Base-by-base conservation (phyloP, 306 rosid species). In the Prunus persica region DNA sequence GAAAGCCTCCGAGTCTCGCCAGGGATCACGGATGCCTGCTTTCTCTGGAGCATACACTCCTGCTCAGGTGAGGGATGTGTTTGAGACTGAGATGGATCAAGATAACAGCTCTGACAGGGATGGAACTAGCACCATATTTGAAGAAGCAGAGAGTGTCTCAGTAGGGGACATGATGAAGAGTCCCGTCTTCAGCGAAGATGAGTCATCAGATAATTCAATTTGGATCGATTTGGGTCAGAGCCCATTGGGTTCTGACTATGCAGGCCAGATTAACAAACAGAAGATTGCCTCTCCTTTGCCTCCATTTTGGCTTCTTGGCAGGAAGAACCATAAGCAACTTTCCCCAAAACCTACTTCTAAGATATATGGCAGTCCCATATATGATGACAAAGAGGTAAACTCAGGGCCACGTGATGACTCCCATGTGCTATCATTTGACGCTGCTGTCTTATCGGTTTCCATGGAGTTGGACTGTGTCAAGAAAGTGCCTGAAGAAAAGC, bases 161-260 rank as follows among this genome's bases (percentile, higher is more conserved):
- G 89, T 91, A 62, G 98, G 98, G 71, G 98, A 94, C 72, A 85
- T 94, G 82, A 94, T 94, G 93, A 94, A 90, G 86, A 94, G 98
- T 87, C 98, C 98, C 5, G 92, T 91, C 10, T 94, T 94, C 87
- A 94, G 97, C 58, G 98, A 94, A 82, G 98, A 94, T 2, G 98
- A 89, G 81, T 94, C 98, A 3, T 92, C 97, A 0, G 98, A 92
- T 74, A 91, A 94, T 78, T 94, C 98, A 0, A 83, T 68, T 80
- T 94, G 97, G 97, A 94, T 94, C 62, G 98, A 92, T 89, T 86
- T 94, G 90, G 97, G 98, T 68, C 98, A 90, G 77, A 94, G 98
- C 79, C 98, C 98, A 49, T 20, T 90, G 80, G 96, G 96, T 76
- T 93, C 98, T 3, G 98, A 93, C 20, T 28, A 45, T 81, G 78